Conservation (phyloP, 257 asterid species). For the Solanum pennellii region DNA sequence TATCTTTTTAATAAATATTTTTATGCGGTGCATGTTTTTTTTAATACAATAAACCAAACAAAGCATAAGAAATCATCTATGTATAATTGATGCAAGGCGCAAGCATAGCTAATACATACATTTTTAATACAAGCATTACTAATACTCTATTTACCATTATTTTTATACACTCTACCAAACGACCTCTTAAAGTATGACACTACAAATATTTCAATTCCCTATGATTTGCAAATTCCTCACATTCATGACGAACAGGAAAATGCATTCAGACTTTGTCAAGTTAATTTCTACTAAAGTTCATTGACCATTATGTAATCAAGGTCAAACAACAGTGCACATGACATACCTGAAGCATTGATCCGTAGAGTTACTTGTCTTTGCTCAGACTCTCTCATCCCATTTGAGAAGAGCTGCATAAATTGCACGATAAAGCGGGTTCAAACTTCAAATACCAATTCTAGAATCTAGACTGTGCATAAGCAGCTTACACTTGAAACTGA, state of each 20-base stretch:
- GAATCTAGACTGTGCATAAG: neutral
- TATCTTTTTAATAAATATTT: no score
- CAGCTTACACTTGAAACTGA: neutral
- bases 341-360: slow-evolving; percentile 11
- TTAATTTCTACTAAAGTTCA: neutral
- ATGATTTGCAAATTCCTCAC: neutral
- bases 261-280: neutral
- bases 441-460: neutral
- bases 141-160: neutral
- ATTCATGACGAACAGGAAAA: neutral
- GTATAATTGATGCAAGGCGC: neutral
- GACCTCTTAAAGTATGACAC: neutral
- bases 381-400: slow-evolving; percentile 16
- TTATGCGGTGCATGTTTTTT: neutral
- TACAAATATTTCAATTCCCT: neutral
- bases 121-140: neutral
- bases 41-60: neutral
- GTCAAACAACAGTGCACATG: neutral
- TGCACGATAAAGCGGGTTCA: neutral
- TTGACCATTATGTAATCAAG: neutral
- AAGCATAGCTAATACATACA: neutral
- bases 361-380: slow-evolving; percentile 15
- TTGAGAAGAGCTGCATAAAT: slow-evolving; percentile 12
- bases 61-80: neutral
- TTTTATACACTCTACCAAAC: neutral